Evolutionary conservation across 2,329 filamentous ascomycete genomes (phyloP), one percentile per base, ranked within the genome.

Genomic region (Elsinoe ampelina): DNA sequence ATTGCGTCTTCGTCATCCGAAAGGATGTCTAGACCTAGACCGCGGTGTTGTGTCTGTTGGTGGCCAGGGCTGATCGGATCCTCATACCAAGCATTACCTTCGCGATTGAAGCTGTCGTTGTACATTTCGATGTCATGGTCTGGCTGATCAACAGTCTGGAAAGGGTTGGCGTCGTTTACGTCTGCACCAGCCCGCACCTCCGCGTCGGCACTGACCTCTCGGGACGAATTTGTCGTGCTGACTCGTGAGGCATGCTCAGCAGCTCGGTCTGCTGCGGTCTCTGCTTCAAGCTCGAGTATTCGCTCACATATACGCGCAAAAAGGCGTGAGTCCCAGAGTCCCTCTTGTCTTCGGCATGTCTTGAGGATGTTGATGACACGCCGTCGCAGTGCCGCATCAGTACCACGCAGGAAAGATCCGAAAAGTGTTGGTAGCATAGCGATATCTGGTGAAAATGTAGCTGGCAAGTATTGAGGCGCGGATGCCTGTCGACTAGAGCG

Each of bases 281-380:
- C 48, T 3, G 48, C 54, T 39, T 56, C 54, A 10, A 56, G 22
- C 36, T 56, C 54, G 8, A 56, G 38, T 6, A 56, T 48, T 1
- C 54, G 54, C 20, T 56, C 54, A 12, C 54, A 42, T 19, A 56
- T 36, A 13, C 19, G 22, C 7, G 54, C 54, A 15, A 56, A 45
- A 8, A 56, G 42, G 15, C 32, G 38, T 12, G 22, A 22, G 19
- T 56, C 41, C 32, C 41, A 48, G 17, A 56, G 41, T 10, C 54
- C 54, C 48, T 56, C 54, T 26, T 56, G 54, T 7, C 54, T 15
- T 6, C 42, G 32, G 22, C 54, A 45, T 11, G 22, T 36, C 12
- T 34, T 30, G n/a, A 56, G 54, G n/a, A 56, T 39, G 30, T 56
- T 42, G 32, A 56, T 56, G 22, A 48, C 32, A 12, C 54, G 39